Evolutionary conservation across 441 rosid species (phyloP).

Genomic region (Melastoma candidum): DNA sequence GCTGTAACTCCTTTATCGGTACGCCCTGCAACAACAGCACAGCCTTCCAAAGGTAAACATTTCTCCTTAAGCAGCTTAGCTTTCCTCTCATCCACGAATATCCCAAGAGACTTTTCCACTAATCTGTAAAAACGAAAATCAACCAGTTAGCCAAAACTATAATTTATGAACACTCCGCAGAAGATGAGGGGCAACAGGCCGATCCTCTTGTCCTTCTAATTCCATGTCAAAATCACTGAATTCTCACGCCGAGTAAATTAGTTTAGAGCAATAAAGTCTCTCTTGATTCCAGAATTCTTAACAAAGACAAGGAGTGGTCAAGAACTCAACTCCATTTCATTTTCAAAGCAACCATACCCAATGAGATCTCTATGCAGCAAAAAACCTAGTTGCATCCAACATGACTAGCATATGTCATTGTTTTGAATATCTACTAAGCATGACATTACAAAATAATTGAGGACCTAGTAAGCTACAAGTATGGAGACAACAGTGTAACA

Average conservation of each 20-base stretch:
- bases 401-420: no score
- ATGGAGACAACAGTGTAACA: slow-evolving; percentile 2
- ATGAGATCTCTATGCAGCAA: no score
- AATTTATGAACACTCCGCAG: not conserved
- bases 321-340: no score
- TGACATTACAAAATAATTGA: no score
- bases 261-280: no score
- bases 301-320: not conserved
- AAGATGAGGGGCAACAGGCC: slow-evolving; percentile 9
- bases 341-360: no score
- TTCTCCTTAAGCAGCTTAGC: slow-evolving; percentile 65
- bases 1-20: slow-evolving; percentile 98
- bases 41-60: slow-evolving; percentile 73
- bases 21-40: slow-evolving; percentile 83
- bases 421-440: no score
- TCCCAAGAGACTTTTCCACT: slow-evolving; percentile 79
- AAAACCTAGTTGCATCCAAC: no score
- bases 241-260: no score
- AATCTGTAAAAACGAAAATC: slow-evolving; percentile 31
- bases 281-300: no score
- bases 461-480: no score
- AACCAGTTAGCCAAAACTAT: not conserved
- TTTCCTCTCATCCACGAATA: slow-evolving; percentile 89
- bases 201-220: slow-evolving; percentile 18
- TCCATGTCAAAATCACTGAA: no score